Conservation (phyloP, 2,329 filamentous ascomycete species). For the Raffaelea ambrosiae region DNA sequence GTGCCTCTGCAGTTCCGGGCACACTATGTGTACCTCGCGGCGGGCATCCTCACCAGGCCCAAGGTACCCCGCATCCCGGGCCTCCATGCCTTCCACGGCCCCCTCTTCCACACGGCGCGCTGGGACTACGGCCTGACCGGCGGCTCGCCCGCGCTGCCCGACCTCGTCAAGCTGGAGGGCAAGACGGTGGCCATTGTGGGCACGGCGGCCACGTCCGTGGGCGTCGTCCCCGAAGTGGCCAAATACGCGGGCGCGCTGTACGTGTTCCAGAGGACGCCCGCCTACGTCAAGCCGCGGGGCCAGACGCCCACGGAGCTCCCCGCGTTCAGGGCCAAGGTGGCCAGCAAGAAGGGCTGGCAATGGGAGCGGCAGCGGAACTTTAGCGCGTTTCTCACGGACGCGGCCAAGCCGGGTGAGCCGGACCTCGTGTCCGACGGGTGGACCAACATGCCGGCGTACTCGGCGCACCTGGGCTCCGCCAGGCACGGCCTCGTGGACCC, state of each 20-base stretch:
- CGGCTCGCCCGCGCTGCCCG: conserved; percentile 27
- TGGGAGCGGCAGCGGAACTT: conserved; percentile 35
- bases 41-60: conserved; percentile 26
- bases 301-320: too few relatives aligned
- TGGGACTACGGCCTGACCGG: conserved; percentile 38
- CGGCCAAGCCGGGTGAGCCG: conserved; percentile 20
- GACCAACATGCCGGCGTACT: conserved; percentile 30
- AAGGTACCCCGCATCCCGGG: conserved; percentile 44
- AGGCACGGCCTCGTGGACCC: conserved; percentile 8
- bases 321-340: background rate
- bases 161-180: conserved; percentile 33
- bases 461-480: conserved; percentile 22
- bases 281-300: conserved; percentile 29
- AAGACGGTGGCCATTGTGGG: conserved; percentile 41
- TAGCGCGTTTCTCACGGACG: conserved; percentile 25
- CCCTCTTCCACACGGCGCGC: conserved; percentile 49
- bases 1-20: conserved; percentile 21
- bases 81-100: conserved; percentile 50
- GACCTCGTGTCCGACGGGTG: conserved; percentile 43
- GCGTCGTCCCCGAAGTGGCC: conserved; percentile 34
- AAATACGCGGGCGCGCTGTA: conserved; percentile 40
- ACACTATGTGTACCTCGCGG: conserved; percentile 29
- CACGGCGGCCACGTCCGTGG: conserved; percentile 40
- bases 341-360: conserved; percentile 39
- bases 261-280: conserved; percentile 49